A percentile compares a stretch with the other conserved stretches of the same genome.
phyloP scores from a whole-genome alignment of 495 filamentous ascomycete genomes.

The Parachaetomium inaequale region DNA sequence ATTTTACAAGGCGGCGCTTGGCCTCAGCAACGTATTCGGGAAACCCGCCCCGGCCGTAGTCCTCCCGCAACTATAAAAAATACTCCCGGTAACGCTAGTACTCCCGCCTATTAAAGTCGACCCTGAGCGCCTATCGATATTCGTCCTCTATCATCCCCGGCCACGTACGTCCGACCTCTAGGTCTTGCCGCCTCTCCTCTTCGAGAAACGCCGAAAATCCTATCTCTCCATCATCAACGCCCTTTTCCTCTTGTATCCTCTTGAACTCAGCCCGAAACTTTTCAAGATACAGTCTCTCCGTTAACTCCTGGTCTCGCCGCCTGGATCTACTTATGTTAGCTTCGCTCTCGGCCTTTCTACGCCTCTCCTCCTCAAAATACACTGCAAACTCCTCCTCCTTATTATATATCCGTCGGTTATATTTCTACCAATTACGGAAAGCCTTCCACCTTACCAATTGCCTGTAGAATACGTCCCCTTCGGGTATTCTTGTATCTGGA shows the following conservation, averaged over 20 bases:
- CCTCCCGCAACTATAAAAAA: neutral
- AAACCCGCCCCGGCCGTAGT: slow-evolving; percentile 6
- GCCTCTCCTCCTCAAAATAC: slow-evolving; percentile 9
- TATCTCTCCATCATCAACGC: neutral
- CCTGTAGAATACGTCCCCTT: slow-evolving; percentile 11
- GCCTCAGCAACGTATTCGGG: slow-evolving; percentile 14
- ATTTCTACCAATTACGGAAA: slow-evolving; percentile 23
- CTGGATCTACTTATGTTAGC: neutral
- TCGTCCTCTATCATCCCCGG: neutral
- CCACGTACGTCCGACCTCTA: slow-evolving; percentile 1
- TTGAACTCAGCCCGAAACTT: slow-evolving; percentile 7
- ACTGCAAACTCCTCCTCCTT: slow-evolving; percentile 15
- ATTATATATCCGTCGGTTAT: slow-evolving; percentile 14
- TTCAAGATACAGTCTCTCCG: neutral
- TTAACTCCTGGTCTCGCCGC: neutral
- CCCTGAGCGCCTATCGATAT: slow-evolving; percentile 2
- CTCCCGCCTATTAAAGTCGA: neutral
- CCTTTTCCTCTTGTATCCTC: neutral
- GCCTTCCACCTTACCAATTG: slow-evolving; percentile 17
- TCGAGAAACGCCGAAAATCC: slow-evolving; percentile 11
- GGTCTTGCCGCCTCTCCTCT: slow-evolving; percentile 5
- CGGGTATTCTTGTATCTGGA: neutral
- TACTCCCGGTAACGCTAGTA: neutral
- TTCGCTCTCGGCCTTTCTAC: neutral
- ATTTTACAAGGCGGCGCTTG: slow-evolving; percentile 8